Base-by-base conservation (phyloP, 2,329 filamentous ascomycete genomes). In the Paecilomyces dactylethromorphus region DNA sequence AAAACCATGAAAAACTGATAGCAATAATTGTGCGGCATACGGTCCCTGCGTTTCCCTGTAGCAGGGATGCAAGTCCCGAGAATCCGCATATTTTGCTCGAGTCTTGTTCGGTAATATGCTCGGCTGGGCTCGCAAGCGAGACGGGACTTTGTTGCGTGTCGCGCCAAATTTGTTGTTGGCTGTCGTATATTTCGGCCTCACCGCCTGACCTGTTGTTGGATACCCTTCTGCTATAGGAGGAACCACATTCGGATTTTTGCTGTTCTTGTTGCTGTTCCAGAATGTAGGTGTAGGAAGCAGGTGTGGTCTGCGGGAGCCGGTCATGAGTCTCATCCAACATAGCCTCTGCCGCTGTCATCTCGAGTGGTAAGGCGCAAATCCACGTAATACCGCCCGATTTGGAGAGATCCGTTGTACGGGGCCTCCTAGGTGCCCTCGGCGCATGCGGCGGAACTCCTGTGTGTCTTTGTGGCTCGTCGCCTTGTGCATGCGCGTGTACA, bases 231-330 rank as follows among this genome's bases (percentile, higher is more conserved):
- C n/a, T 6, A 18, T 45, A 18, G 39, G 39, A 45, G 15, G 39
- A 45, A 3, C 3, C 8, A 18, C 21, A 18, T n/a, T 45, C 39
- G 10, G 10, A 18, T 18, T 45, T n/a, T n/a, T 18, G 39, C n/a
- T n/a, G n/a, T n/a, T n/a, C n/a, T n/a, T n/a, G n/a, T n/a, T n/a
- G n/a, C 7, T 53, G 60, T 1, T 67, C 68, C 21, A 68, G 60
- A 10, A 54, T 63, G 50, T 70, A 71, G 18, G 59, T 56, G 57
- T 68, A 69, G 24, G 63, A 54, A 24, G 68, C 68, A 56, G 61
- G 39, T 55, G 57, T 52, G 29, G 24, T 29, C 13, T 56, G 45
- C 10, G 56, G 56, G 7, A 62, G 51, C 58, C 53, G 54, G 7
- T 45, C 39, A 52, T 60, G 59, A 29, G 57, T 63, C n/a, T 63